These are phyloP conservation scores for Acanthamoeba triangularis DNA, from an alignment of 208 protist genomes.

Conservation along the genomic window DNA sequence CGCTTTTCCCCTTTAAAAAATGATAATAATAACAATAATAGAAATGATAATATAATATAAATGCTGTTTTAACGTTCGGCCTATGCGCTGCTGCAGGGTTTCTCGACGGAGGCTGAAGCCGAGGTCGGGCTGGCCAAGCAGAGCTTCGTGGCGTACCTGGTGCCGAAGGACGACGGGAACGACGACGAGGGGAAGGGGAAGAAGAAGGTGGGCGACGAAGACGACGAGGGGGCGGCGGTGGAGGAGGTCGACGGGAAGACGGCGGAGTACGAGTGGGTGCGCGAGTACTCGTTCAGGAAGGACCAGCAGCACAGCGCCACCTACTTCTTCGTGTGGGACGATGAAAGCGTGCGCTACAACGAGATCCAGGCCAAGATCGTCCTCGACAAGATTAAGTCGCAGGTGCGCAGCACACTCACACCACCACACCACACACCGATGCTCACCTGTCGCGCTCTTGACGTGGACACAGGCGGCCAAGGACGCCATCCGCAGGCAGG, in stretches of 20 bases:
- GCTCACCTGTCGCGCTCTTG: background rate
- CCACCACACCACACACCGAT: background rate
- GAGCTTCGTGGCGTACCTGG: conserved; percentile 78
- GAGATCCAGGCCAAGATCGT: background rate
- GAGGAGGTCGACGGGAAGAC: background rate
- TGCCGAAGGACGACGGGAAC: background rate
- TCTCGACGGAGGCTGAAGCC: conserved; percentile 78
- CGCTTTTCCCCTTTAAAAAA: background rate
- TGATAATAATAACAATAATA: no score
- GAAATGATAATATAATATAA: no score
- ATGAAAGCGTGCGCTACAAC: conserved; percentile 30
- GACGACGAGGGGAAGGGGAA: background rate
- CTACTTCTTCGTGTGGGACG: conserved; percentile 58
- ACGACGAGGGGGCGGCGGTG: background rate
- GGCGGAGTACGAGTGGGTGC: conserved; percentile 26
- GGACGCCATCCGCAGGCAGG: conserved; percentile 13
- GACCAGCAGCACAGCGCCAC: conserved; percentile 8
- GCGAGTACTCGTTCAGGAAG: conserved; percentile 49
- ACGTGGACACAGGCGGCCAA: background rate
- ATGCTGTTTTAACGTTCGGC: background rate
- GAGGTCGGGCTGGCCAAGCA: conserved; percentile 78
- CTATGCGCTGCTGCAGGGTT: conserved; percentile 34
- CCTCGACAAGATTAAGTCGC: conserved; percentile 66
- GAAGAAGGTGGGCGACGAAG: background rate
- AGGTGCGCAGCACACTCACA: background rate